Conservation (phyloP, 208 protist genomes). For the Plasmodiophora brassicae region DNA sequence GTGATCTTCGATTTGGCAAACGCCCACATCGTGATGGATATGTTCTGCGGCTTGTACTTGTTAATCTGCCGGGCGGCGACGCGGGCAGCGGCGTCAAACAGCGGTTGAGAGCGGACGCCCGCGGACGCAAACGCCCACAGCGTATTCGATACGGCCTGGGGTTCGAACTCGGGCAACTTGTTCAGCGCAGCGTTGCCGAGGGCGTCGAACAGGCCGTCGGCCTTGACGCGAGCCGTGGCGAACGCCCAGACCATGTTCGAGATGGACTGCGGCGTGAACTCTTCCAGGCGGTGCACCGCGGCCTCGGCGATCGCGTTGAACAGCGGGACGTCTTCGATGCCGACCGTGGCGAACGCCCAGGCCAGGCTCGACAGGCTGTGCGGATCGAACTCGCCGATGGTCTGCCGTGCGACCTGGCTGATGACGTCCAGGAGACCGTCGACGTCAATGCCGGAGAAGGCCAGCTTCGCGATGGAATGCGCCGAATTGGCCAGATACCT, state of each 20-base stretch:
- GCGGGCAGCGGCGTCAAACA: conserved; percentile 1
- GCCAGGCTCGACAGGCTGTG: conserved; percentile 13
- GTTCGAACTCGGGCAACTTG: not conserved
- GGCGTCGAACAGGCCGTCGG: not conserved
- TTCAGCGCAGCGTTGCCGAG: not conserved
- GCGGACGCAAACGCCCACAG: conserved; percentile 13
- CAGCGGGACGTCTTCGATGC: not conserved
- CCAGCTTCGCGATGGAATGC: conserved; percentile 13
- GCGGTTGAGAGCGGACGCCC: not conserved
- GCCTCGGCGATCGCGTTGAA: not conserved
- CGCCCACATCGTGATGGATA: conserved; percentile 35
- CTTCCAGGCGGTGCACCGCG: not conserved
- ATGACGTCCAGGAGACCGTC: not conserved
- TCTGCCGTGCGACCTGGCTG: not conserved
- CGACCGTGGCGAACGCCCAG: conserved; percentile 22
- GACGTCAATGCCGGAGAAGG: not conserved
- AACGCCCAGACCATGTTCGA: conserved; percentile 33
- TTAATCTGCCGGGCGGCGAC: not conserved
- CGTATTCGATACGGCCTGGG: not conserved
- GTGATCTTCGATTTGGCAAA: not conserved
- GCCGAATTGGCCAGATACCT: conserved; percentile 35
- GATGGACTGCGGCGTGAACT: not conserved
- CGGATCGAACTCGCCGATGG: not conserved
- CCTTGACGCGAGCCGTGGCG: not conserved
- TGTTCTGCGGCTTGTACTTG: conserved; percentile 17